These are phyloP conservation scores for Pseudevernia furfuracea DNA, from an alignment of 495 filamentous ascomycete genomes.

Conservation along the genomic window DNA sequence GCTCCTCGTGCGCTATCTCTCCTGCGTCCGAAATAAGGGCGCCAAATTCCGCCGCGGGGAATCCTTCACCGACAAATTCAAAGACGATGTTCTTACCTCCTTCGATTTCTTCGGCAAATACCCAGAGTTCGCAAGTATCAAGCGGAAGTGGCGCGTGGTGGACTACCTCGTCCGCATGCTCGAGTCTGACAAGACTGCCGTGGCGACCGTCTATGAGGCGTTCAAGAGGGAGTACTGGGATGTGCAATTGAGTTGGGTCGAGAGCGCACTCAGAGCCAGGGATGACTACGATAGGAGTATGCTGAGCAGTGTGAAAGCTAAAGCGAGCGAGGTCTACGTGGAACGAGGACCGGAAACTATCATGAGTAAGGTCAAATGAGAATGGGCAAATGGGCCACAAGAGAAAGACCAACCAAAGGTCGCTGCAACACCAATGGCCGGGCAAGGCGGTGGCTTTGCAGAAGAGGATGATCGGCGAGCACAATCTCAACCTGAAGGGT, in stretches of 20 bases:
- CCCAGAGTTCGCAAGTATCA: slow-evolving; percentile 60
- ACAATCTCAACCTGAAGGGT: not conserved
- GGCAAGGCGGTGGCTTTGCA: not conserved
- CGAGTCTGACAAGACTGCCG: slow-evolving; percentile 59
- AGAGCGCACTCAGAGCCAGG: slow-evolving; percentile 73
- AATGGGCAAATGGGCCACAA: not conserved
- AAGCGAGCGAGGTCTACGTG: slow-evolving; percentile 74
- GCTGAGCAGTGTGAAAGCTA: slow-evolving; percentile 77
- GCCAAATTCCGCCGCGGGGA: slow-evolving; percentile 81
- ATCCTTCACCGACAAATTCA: slow-evolving; percentile 80
- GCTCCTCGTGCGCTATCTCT: slow-evolving; percentile 80
- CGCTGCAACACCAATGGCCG: not conserved
- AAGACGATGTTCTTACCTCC: slow-evolving; percentile 76
- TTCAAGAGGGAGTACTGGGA: slow-evolving; percentile 92
- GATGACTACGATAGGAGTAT: slow-evolving; percentile 92
- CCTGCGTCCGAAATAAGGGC: slow-evolving; percentile 75
- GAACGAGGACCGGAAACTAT: slow-evolving; percentile 76
- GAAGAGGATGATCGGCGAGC: no score
- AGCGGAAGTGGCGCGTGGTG: slow-evolving; percentile 84
- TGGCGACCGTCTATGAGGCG: slow-evolving; percentile 68
- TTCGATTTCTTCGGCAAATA: slow-evolving; percentile 59
- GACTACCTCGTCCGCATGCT: slow-evolving; percentile 72
- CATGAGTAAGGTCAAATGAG: slow-evolving; percentile 78
- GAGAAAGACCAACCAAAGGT: not conserved
- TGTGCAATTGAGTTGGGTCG: slow-evolving; percentile 91